phyloP scores from a whole-genome alignment of 768 basidiomycete genomes.

The Termitomyces sp. region DNA sequence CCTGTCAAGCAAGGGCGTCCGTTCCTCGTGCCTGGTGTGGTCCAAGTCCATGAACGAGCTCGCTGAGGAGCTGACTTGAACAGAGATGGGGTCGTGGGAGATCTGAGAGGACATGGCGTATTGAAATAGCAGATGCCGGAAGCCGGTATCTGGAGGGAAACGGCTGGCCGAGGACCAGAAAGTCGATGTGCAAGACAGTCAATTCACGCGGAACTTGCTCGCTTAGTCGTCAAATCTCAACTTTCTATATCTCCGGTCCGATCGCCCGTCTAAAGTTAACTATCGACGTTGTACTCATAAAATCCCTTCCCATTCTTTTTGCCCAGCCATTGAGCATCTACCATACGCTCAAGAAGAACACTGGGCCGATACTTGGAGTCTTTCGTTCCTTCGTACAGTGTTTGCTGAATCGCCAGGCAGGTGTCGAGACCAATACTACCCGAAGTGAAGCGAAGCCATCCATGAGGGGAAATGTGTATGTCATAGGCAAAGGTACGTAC shows the following conservation, averaged over 20 bases:
- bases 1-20: constrained; percentile 28
- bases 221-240: background rate
- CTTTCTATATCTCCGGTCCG: background rate
- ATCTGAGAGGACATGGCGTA: constrained; percentile 4
- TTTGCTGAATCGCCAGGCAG: constrained; percentile 89
- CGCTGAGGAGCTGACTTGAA: constrained; percentile 9
- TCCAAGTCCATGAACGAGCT: constrained; percentile 18
- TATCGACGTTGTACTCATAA: constrained; percentile 65
- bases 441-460: background rate
- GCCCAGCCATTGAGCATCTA: constrained; percentile 92
- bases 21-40: constrained; percentile 19
- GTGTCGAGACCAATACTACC: constrained; percentile 94
- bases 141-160: background rate
- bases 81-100: constrained; percentile 1
- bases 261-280: background rate
- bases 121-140: background rate
- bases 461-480: background rate
- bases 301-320: constrained; percentile 93
- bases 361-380: constrained; percentile 96
- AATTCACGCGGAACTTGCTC: background rate
- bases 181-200: background rate
- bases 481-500: constrained; percentile 28
- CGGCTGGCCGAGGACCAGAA: background rate
- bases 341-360: constrained; percentile 89
- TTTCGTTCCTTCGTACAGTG: constrained; percentile 81